Percentiles rank a stretch among this genome's conserved stretches.
These are phyloP conservation scores for Fusarium pseudonygamai DNA, from an alignment of 2,329 filamentous ascomycete genomes.

Conservation along the genomic window DNA sequence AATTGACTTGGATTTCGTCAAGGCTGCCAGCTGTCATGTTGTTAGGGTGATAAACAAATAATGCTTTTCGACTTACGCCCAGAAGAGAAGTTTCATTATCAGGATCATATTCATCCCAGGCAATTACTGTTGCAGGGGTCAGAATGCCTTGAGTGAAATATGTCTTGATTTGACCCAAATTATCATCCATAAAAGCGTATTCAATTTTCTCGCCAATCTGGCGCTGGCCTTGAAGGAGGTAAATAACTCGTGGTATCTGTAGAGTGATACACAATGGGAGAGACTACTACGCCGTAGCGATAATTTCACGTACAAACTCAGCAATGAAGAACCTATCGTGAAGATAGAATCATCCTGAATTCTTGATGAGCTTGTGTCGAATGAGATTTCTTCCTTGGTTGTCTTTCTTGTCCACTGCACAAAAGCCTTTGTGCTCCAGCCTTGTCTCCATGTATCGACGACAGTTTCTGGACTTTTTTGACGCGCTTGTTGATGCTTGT, in stretches of 20 bases:
- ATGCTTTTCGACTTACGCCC: not conserved
- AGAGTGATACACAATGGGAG: not conserved
- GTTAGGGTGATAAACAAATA: rapidly evolving
- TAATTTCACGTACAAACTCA: not conserved
- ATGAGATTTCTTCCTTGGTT: not conserved
- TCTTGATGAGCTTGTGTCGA: rapidly evolving
- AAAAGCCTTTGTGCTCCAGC: not conserved
- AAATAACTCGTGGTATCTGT: not conserved
- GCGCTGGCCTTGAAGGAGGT: rapidly evolving
- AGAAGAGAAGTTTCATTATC: not conserved
- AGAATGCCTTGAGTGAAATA: not conserved
- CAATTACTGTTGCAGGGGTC: not conserved
- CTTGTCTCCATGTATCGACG: not conserved
- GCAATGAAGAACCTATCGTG: not conserved
- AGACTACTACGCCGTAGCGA: not conserved
- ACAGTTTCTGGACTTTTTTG: not conserved
- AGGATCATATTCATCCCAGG: not conserved
- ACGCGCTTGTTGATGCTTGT: rapidly evolving
- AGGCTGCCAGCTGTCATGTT: not conserved
- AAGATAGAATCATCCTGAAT: not conserved
- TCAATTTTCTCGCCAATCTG: not conserved
- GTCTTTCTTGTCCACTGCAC: not conserved
- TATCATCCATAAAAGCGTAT: rapidly evolving
- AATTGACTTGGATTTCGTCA: not conserved
- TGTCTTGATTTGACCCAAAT: rapidly evolving